These are phyloP conservation scores for Saturnispora ahearnii DNA, from an alignment of 805 yeast genomes.

Conservation along the genomic window DNA sequence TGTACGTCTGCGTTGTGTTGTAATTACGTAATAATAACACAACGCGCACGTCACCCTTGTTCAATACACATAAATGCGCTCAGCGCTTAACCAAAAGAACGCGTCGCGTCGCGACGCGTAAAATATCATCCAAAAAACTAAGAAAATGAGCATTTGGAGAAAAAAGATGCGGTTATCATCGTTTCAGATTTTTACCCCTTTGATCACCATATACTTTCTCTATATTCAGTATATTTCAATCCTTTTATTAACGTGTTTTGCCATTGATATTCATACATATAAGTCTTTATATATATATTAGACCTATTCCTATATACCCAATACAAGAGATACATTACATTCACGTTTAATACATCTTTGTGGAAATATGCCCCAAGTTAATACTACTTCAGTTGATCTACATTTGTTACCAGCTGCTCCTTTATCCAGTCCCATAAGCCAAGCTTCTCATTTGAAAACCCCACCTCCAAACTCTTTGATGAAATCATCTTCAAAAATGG, in stretches of 20 bases:
- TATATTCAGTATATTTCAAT: too few relatives aligned
- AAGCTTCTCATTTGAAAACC: slow-evolving; percentile 22
- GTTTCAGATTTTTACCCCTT: not conserved
- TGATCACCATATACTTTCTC: not conserved
- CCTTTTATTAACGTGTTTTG: too few relatives aligned
- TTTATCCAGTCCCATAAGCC: slow-evolving; percentile 22
- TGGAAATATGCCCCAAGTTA: too few relatives aligned
- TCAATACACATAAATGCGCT: too few relatives aligned
- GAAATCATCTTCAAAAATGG: not conserved
- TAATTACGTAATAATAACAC: not conserved
- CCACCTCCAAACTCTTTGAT: slow-evolving; percentile 17
- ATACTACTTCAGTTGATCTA: not conserved
- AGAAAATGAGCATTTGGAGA: not conserved
- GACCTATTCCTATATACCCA: too few relatives aligned
- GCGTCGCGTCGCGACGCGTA: slow-evolving; percentile 1
- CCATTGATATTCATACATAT: too few relatives aligned
- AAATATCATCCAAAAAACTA: not conserved
- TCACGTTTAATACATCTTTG: too few relatives aligned
- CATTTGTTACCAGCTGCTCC: slow-evolving; percentile 18
- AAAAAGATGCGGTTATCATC: not conserved
- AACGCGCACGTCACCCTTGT: not conserved
- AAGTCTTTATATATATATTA: too few relatives aligned
- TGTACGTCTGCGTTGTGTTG: too few relatives aligned
- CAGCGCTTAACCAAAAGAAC: not conserved
- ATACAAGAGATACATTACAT: too few relatives aligned